Evolutionary conservation across 2,329 filamentous ascomycete species (phyloP), one percentile per base, ranked within the genome.

Genomic region (Monilinia polystroma): DNA sequence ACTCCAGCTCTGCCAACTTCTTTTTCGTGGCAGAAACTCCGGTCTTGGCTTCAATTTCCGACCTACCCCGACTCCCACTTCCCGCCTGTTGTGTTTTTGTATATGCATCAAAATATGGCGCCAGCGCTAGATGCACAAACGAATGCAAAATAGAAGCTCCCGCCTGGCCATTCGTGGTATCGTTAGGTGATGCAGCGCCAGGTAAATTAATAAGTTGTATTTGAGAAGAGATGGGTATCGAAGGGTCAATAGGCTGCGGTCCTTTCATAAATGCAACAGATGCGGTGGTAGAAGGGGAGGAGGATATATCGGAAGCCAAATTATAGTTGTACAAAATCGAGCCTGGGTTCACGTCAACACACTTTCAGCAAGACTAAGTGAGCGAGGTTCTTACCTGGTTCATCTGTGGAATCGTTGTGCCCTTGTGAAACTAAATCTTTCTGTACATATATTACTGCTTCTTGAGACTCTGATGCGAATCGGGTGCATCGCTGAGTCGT

Each of bases 1-100:
- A 84, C 78, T 97, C 93, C 72, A 99, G 81, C 78, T 99, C 96
- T 62, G 94, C 95, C 78, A 98, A 89, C 75, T 93, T 92, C 85
- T 97, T 97, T 83, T 97, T 97, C 26, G 95, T 94, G n/a, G 94
- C 92, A 20, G 95, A 93, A 70, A 99, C 93, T 68, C 95, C 95
- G 23, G 92, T 96, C 81, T 96, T 96, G 55, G 91, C 88, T 75
- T 98, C 95, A 62, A 91, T 88, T 75, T 98, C 93, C 26, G 90
- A 86, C 74, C 92, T 88, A 70, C 87, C 88, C 75, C 91, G 89
- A 65, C 83, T 81, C 20, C 87, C 87, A 75, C 85, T 86, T 67
- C 81, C 80, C 62, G 85, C 80, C 76, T 92, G 90, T 74, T 92
- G 89, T 70, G 84, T 90, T 80, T 93, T 94, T 67, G 93, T 96